phyloP scores from a whole-genome alignment of 2,329 filamentous ascomycete species.

The Ophiostoma novo-ulmi region DNA sequence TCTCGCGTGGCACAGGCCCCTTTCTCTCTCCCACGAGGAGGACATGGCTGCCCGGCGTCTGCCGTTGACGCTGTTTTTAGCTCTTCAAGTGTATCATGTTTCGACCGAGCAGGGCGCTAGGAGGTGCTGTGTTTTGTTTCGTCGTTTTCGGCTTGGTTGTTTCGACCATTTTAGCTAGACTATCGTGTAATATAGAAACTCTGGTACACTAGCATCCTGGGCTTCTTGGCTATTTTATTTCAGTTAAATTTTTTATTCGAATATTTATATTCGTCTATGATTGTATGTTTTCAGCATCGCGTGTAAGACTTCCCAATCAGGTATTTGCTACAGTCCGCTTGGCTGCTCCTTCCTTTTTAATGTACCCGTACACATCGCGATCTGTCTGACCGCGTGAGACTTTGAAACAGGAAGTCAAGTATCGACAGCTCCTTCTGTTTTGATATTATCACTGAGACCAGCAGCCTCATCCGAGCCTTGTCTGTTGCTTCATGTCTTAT shows the following conservation, averaged over 20 bases:
- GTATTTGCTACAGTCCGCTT: not conserved
- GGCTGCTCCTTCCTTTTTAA: not conserved
- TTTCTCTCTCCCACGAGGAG: not conserved
- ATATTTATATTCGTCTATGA: not conserved
- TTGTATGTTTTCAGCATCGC: not conserved
- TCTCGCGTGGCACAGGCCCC: slow-evolving; percentile 4
- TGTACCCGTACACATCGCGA: not conserved
- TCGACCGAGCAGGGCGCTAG: not conserved
- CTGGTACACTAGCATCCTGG: too few species aligned
- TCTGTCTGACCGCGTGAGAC: not conserved
- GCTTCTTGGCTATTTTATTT: too few species aligned
- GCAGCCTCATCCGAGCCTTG: slow-evolving; percentile 3
- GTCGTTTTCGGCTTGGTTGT: not conserved
- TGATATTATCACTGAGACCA: not conserved
- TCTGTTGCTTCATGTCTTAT: not conserved
- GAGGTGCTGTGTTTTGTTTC: slow-evolving; percentile 9
- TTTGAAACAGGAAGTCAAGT: not conserved
- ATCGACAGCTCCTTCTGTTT: not conserved
- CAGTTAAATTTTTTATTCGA: not conserved
- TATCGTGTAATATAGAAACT: not conserved
- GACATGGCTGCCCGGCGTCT: not conserved
- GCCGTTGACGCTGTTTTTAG: slow-evolving; percentile 5
- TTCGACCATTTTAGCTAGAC: not conserved
- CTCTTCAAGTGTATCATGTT: slow-evolving; percentile 2
- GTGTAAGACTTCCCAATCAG: not conserved